Base-by-base conservation (phyloP, 345 rosid species). In the Salix dunnii region DNA sequence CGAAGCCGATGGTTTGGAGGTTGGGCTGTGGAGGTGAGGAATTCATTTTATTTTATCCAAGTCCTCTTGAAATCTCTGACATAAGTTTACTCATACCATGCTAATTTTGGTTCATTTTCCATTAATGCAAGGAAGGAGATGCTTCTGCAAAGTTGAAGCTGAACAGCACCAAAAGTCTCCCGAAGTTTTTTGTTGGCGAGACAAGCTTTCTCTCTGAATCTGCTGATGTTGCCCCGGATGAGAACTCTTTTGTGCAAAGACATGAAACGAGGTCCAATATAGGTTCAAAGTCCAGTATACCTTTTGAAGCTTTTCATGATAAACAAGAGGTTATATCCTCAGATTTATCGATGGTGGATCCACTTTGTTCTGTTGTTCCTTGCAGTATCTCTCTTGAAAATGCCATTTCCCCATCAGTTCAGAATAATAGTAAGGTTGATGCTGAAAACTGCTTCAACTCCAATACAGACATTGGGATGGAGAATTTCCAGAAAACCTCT, bases 351-450 rank as follows among this genome's bases (percentile, higher is more conserved):
- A 77, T 49, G 55, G 76, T 78, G 46, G 95, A 89, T 81, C 91
- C 92, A 78, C 95, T 91, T 81, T 89, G 95, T 84, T 89, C 92
- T 28, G 27, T 89, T 79, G 92, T 91, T 74, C 91, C 91, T 66
- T 91, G 95, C 81, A 89, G 92, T 72, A 76, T 91, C 67, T 79
- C 92, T 55, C n/a, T 74, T 35, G 90, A 84, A 67, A 63, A 76
- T 79, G 69, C 75, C 51, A 72, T 42, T 71, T 76, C 81, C 70
- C 64, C 76, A 27, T 77, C 58, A 64, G 74, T 46, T 69, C 76
- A 65, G 71, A 51, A 75, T 68, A 80, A 61, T 68, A 70, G 65
- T 46, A 80, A 76, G 65, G 80, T 8, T 78, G 73, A 70, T 82
- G 76, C 82, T 65, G 77, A 82, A 77, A 82, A 76, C 72, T 68